A percentile compares a stretch with the other conserved stretches of the same genome.
Evolutionary conservation across 768 basidiomycete genomes (phyloP).

Genomic region (Gelatoporia subvermispora): DNA sequence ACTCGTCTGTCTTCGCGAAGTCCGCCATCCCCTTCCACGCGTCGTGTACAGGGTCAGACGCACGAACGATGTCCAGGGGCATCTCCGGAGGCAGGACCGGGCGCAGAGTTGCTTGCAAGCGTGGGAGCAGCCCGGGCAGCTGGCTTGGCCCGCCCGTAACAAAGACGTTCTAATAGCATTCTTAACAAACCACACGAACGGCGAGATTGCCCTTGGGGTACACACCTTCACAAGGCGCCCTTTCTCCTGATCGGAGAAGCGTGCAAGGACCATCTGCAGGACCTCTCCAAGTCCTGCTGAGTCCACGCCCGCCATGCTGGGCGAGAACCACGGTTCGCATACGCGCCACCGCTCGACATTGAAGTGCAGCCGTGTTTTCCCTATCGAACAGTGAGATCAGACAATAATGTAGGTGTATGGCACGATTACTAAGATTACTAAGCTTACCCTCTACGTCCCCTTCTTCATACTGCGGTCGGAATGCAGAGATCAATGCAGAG

Average conservation of each 20-base stretch:
- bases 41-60: slow-evolving; percentile 64
- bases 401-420: background rate
- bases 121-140: slow-evolving; percentile 61
- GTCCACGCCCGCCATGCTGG: slow-evolving; percentile 91
- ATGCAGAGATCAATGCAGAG: slow-evolving; percentile 83
- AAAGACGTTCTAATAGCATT: slow-evolving; percentile 70
- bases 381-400: slow-evolving; percentile 22
- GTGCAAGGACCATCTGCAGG: slow-evolving; percentile 72
- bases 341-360: slow-evolving; percentile 89
- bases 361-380: slow-evolving; percentile 76
- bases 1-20: slow-evolving; percentile 55
- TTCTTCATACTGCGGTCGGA: slow-evolving; percentile 75
- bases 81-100: slow-evolving; percentile 84
- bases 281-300: slow-evolving; percentile 94
- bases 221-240: slow-evolving; percentile 70
- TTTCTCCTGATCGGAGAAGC: slow-evolving; percentile 67
- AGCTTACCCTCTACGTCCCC: slow-evolving; percentile 57
- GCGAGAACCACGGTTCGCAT: slow-evolving; percentile 90
- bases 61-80: slow-evolving; percentile 56
- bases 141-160: slow-evolving; percentile 80
- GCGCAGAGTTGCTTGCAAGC: slow-evolving; percentile 70
- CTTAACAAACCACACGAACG: background rate
- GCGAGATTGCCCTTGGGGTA: background rate
- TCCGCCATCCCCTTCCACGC: slow-evolving; percentile 94
- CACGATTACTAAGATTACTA: background rate